Conservation (phyloP, 768 basidiomycete species). For the Lactarius trivialis region DNA sequence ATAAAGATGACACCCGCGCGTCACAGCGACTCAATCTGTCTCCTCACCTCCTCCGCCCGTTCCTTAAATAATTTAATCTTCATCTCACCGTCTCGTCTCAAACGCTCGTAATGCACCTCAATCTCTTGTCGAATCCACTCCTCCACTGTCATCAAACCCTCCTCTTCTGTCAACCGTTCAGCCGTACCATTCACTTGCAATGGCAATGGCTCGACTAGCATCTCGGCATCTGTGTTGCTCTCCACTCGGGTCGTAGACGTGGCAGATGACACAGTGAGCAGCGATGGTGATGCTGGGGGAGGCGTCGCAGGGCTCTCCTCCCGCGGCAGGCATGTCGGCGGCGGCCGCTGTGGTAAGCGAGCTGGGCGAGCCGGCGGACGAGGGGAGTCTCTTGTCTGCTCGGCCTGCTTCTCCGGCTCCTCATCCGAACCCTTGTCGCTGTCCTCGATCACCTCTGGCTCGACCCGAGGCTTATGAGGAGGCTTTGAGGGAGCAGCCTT, state of each 20-base stretch:
- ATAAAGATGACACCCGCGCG: background rate
- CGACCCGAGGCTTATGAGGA: background rate
- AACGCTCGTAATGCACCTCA: slow-evolving; percentile 54
- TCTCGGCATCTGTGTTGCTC: slow-evolving; percentile 13
- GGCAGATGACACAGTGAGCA: slow-evolving; percentile 15
- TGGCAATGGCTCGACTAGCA: slow-evolving; percentile 26
- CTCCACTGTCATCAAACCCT: slow-evolving; percentile 75
- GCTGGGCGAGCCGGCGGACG: background rate
- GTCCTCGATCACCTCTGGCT: slow-evolving; percentile 6
- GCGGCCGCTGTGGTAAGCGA: background rate
- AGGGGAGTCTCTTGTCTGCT: slow-evolving; percentile 22
- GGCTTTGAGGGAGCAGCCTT: slow-evolving; percentile 1
- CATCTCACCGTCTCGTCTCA: slow-evolving; percentile 45
- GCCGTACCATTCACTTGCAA: slow-evolving; percentile 21
- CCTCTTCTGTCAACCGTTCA: slow-evolving; percentile 47
- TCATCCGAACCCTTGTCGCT: background rate
- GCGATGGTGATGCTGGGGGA: slow-evolving; percentile 18
- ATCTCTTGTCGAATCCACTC: slow-evolving; percentile 80
- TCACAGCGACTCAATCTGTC: slow-evolving; percentile 31
- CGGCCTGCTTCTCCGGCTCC: background rate
- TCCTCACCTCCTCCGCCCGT: slow-evolving; percentile 34
- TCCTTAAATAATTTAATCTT: slow-evolving; percentile 44
- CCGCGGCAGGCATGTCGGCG: background rate
- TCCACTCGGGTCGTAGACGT: slow-evolving; percentile 20
- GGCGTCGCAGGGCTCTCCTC: slow-evolving; percentile 9